Percentiles rank a stretch among this genome's conserved stretches.
phyloP scores from a whole-genome alignment of 2,329 filamentous ascomycete species.

The Arthroderma sp. region DNA sequence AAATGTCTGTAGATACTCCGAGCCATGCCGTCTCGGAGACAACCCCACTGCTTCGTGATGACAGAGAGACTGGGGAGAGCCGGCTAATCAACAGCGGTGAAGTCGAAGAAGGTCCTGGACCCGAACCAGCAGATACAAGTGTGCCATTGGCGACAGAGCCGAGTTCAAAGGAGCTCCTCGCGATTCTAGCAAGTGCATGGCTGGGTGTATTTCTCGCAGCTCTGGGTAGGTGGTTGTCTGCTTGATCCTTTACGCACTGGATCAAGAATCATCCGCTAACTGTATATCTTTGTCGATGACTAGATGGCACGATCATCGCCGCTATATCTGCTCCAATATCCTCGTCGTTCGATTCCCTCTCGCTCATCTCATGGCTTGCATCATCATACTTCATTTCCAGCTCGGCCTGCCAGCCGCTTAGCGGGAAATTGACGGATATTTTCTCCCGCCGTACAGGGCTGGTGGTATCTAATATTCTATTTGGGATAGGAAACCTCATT shows the following conservation, averaged over 20 bases:
- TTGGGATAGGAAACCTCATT: constrained; percentile 66
- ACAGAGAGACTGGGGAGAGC: too few species aligned
- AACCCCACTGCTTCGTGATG: too few species aligned
- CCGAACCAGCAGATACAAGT: constrained; percentile 3
- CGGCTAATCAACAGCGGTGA: too few species aligned
- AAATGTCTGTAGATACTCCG: too few species aligned
- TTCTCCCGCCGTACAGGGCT: constrained; percentile 68
- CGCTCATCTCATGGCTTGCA: constrained; percentile 74
- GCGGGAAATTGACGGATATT: constrained; percentile 76
- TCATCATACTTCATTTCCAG: constrained; percentile 81
- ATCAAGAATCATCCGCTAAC: not conserved
- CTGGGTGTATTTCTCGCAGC: constrained; percentile 44
- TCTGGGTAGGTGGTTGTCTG: constrained; percentile 27
- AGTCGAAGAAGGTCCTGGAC: too few species aligned
- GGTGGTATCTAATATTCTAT: constrained; percentile 67
- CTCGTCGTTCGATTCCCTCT: constrained; percentile 67
- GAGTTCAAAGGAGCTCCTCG: constrained; percentile 33
- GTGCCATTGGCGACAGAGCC: constrained; percentile 30
- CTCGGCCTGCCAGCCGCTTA: constrained; percentile 72
- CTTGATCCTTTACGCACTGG: not conserved
- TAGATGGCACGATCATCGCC: constrained; percentile 70
- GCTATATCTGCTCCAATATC: constrained; percentile 75
- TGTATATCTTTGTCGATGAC: constrained; percentile 1
- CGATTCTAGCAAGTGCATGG: constrained; percentile 40
- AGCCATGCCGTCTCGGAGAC: too few species aligned